Percentiles rank a stretch among this genome's conserved stretches.
These are phyloP conservation scores for Glutinoglossum americanum DNA, from an alignment of 495 filamentous ascomycete genomes.

Conservation along the genomic window DNA sequence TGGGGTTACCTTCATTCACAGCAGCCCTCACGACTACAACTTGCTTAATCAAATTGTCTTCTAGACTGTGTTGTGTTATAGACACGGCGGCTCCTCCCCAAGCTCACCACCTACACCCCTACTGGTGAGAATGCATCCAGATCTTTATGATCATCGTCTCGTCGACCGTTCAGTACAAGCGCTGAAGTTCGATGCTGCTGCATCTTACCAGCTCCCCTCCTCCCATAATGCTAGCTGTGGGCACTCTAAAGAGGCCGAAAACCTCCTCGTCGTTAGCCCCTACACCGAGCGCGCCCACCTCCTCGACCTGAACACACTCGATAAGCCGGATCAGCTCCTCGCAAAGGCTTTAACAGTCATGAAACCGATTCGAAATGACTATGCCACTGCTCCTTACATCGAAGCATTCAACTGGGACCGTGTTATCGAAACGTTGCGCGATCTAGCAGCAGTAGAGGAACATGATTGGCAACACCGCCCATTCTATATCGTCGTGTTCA, in stretches of 20 bases:
- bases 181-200: neutral
- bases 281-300: conserved; percentile 48
- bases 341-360: conserved; percentile 45
- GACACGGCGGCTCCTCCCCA: neutral
- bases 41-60: neutral
- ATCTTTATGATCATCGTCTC: neutral
- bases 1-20: neutral
- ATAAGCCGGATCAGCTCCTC: conserved; percentile 41
- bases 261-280: conserved; percentile 30
- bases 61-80: too few relatives aligned
- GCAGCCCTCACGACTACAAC: neutral
- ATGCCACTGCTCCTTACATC: conserved; percentile 53
- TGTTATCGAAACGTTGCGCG: conserved; percentile 31
- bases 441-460: conserved; percentile 18
- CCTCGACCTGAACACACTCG: conserved; percentile 43
- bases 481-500: conserved; percentile 56
- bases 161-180: neutral
- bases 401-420: conserved; percentile 60
- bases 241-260: neutral
- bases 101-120: neutral
- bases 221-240: neutral
- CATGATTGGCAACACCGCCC: conserved; percentile 2
- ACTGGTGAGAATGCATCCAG: neutral
- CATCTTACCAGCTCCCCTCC: neutral
- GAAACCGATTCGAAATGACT: conserved; percentile 38